Evolutionary conservation across 179 eudicot genomes (phyloP), one percentile per base, ranked within the genome.

Genomic region (Spergularia azorica): DNA sequence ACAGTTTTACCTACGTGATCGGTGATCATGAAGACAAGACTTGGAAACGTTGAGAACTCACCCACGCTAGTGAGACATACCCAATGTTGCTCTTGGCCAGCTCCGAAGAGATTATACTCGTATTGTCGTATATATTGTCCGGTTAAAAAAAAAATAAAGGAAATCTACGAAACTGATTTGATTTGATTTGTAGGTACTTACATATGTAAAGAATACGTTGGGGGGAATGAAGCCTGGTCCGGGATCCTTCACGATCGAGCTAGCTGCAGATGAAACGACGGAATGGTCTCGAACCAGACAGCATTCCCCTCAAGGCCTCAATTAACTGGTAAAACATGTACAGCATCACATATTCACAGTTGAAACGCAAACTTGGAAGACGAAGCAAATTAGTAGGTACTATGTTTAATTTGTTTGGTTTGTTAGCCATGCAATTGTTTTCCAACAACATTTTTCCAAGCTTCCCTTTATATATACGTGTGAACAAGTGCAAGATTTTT

Each of bases 151-250:
- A 61, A 61, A 21, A 21, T 2, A 61, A 61, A 7, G 3, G 5
- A 32, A 61, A 12, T 61, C 36, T 0, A 9, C 3, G 64, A 61
- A 12, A 18, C 14, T 61, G 3, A 36, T 9, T 17, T 17, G 3
- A 36, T 8, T n/a, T 17, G 8, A 64, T 5, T 12, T 48, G 36
- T 17, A 10, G 1, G 32, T 50, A 9, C 71, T 46, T 48, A 9
- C 26, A 9, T 46, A 48, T 2, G 58, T 55, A 52, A 36, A 36
- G 20, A 10, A 38, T 13, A 17, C 46, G 84, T 81, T 81, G 80
- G 50, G 84, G 83, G 84, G 84, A 81, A 81, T 81, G 84, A 81
- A 81, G 81, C 80, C 81, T 81, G 84, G 84, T 81, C 84, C 84
- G 84, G 3, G 84, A 77, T 81, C 84, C 39, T 72, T 76, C 77